Base-by-base conservation (phyloP, 495 filamentous ascomycete genomes). In the Friedmanniomyces endolithicus region DNA sequence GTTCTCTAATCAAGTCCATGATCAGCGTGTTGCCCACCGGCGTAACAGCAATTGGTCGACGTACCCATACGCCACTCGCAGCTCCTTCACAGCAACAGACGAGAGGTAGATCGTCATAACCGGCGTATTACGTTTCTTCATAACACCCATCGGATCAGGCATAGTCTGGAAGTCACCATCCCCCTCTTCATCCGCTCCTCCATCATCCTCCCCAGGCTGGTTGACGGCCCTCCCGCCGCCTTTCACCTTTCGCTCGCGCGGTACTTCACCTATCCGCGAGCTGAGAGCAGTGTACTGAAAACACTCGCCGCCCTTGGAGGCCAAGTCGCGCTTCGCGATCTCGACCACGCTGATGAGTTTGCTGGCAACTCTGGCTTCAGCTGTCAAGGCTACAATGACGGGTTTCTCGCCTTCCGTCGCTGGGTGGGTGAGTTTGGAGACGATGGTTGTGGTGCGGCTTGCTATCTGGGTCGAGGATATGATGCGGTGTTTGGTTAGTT, bases 341-440 rank as follows among this genome's bases (percentile, higher is more conserved):
- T 87, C 84, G 27, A 74, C 72, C 22, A 86, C 73, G 14, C 75
- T 79, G 54, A 85, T 74, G 49, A 83, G 70, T 64, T 87, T 88
- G 58, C 69, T 65, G 6, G 76, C 71, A 1, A 71, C 71, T 6
- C 61, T 50, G 6, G 72, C 71, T 59, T 77, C 78, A 23, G 81
- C 78, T 55, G 73, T 71, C 16, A 86, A 61, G 11, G 77, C 47
- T 47, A 74, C 62, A 16, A 75, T 40, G 7, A 29, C 52, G 1
- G 72, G 60, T 47, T 70, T 70, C 6, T 59, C 47, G 31, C 34
- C 41, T 4, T 17, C 17, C n/a, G 24, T 8, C 1, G 37, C 9
- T 19, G 11, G 39, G 16, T 11, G 11, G 11, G 24, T 46, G 41
- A 59, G 56, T 23, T 27, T 31, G 11, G 50, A 19, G 11, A 48